A percentile compares a stretch with the other conserved stretches of the same genome.
Evolutionary conservation across 352 stramenopile genomes (phyloP).

Genomic region (Globisporangium perplexum): DNA sequence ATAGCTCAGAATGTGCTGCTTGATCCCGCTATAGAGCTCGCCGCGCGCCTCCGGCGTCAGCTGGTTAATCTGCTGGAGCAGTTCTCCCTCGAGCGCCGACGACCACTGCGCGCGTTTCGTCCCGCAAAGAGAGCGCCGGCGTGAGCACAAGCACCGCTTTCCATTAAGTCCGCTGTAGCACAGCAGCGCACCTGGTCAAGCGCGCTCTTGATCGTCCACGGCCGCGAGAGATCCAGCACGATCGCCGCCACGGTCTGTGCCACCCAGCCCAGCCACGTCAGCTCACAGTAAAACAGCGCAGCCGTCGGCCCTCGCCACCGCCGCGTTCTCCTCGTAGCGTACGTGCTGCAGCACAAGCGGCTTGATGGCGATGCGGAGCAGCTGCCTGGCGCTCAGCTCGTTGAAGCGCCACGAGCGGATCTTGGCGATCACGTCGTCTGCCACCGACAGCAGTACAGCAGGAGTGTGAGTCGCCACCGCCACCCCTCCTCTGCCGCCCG

Average conservation of each 20-base stretch:
- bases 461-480: not conserved
- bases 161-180: not conserved
- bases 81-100: conserved; percentile 59
- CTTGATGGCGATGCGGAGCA: conserved; percentile 66
- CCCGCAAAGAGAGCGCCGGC: not conserved
- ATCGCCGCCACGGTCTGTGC: conserved; percentile 55
- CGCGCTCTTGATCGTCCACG: conserved; percentile 79
- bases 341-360: conserved; percentile 47
- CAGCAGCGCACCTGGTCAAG: conserved; percentile 40
- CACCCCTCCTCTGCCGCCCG: not conserved
- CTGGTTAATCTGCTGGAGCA: conserved; percentile 71
- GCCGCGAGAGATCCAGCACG: conserved; percentile 64
- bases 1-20: conserved; percentile 72
- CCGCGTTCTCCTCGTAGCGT: not conserved
- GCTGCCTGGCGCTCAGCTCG: conserved; percentile 54
- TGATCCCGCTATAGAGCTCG: conserved; percentile 55
- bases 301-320: no score
- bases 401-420: conserved; percentile 78
- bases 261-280: conserved; percentile 1
- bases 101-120: conserved; percentile 40
- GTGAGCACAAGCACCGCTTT: not conserved
- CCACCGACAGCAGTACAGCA: not conserved
- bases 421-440: conserved; percentile 72
- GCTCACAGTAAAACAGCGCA: not conserved
- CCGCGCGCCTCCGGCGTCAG: conserved; percentile 38